These are phyloP conservation scores for Yamadazyma tumulicola DNA, from an alignment of 805 yeast species.

Conservation along the genomic window DNA sequence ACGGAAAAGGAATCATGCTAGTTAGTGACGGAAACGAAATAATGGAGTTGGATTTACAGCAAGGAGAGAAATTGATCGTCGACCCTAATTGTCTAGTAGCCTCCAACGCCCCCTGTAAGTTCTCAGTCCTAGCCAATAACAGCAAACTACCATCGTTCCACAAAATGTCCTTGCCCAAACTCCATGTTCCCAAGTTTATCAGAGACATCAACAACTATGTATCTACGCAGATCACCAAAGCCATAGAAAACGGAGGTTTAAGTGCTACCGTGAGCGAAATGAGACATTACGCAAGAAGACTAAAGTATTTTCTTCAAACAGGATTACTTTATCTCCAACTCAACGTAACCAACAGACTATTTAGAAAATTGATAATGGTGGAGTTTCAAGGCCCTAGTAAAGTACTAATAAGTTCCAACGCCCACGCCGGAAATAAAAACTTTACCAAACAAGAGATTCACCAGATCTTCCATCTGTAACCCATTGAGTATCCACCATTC, in stretches of 20 bases:
- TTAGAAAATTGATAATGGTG: conserved; percentile 17
- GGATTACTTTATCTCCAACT: conserved; percentile 10
- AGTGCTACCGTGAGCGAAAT: neutral
- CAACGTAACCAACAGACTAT: conserved; percentile 11
- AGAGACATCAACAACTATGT: neutral
- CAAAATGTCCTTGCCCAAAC: too few relatives aligned
- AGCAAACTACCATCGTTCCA: conserved; percentile 4
- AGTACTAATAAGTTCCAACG: conserved; percentile 20
- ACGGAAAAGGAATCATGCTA: conserved; percentile 40
- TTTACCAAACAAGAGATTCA: conserved; percentile 17
- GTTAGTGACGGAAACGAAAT: conserved; percentile 39
- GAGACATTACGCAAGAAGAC: neutral
- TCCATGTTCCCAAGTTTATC: conserved; percentile 1
- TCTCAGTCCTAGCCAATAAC: conserved; percentile 6
- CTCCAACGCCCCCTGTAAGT: conserved; percentile 12
- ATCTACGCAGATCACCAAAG: neutral
- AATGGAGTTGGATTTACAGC: conserved; percentile 28
- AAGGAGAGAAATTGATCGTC: conserved; percentile 36
- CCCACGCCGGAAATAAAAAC: conserved; percentile 7
- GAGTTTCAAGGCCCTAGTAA: conserved; percentile 26
- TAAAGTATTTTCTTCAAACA: conserved; percentile 6
- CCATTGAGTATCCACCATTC: too few relatives aligned
- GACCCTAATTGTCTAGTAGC: conserved; percentile 42
- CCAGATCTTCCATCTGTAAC: conserved; percentile 6
- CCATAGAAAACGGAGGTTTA: conserved; percentile 1